Base-by-base conservation (phyloP, 2,329 filamentous ascomycete species). In the Aspergillus tamarii region DNA sequence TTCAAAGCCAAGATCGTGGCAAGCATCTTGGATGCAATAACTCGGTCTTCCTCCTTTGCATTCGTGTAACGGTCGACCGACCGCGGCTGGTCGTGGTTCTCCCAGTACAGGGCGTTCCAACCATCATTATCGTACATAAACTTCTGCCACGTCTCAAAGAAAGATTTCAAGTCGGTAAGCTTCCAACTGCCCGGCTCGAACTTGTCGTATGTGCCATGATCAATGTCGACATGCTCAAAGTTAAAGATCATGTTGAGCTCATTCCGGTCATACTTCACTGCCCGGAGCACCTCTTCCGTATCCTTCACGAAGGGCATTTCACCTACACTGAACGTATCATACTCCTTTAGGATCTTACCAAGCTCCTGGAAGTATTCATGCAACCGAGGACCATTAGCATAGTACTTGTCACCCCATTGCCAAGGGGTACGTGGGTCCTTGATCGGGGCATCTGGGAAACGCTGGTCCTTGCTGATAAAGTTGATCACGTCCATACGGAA, bases 401-500 rank as follows among this genome's bases (percentile, higher is more conserved):
- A 88, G 68, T 80, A 76, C 45, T 69, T 74, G 52, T 78, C 72
- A 11, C 70, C 77, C 75, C 74, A 78, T 55, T 79, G 77, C 68
- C 68, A 70, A 0, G 65, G 58, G 2, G 65, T 67, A 19, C 66
- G 65, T 12, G 59, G 60, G 19, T 70, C 68, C 52, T 70, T 72
- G 50, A 74, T 77, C 61, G 46, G 82, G 3, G 75, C 80, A 41
- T 82, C 79, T 0, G 84, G 84, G 60, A 88, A 85, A 0, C 78
- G 80, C 4, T 83, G 83, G 0, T 83, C 83, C 72, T 92, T 92
- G 72, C 86, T 89, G 72, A 91, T 90, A 78, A 90, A 85, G 76
- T 91, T 91, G 76, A 92, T 89, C 0, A 89, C 89, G 70, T 92
- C 90, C 77, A 92, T 85, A n/a, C 90, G 84, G 80, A 92, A 92